Base-by-base conservation (phyloP, 495 filamentous ascomycete species). In the Tuber microsphaerosporum region DNA sequence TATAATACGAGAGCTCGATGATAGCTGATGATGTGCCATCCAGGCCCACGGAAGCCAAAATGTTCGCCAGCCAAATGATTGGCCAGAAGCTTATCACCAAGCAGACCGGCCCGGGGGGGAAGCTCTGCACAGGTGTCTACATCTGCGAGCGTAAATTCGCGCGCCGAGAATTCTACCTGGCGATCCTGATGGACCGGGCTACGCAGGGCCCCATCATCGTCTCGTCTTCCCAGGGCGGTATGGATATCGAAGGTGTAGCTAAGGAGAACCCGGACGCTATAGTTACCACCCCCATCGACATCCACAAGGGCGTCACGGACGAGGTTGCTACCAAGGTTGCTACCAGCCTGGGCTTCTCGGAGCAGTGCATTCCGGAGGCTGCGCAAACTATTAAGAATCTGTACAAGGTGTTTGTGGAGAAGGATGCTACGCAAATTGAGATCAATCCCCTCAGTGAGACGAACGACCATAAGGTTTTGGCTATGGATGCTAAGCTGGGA, bases 71-170 rank as follows among this genome's bases (percentile, higher is more conserved):
- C 77, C 94, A 99, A 86, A 99, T 99, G 95, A 97, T 99, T 86
- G 95, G 95, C 80, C 95, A 99, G 85, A 97, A 97, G 86, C 93
- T 99, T 86, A 90, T 99, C 85, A 99, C 95, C 84, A 99, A 99
- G 89, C 95, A 99, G 87, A 99, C 96, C 73, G 95, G 95, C 83
- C 92, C 93, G 75, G 87, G 84, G 76, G 95, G 95, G 83, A 93
- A 94, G 84, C 88, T 94, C 83, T 99, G 95, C 87, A 97, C 94
- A 85, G 87, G 93, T 74, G 95, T 99, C 81, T 97, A 95, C 87
- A 97, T 99, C 84, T 95, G 93, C 86, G 95, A 99, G 88, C 93
- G 95, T 88, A 99, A 99, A 88, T 99, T 98, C 82, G 95, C 95
- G 80, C 93, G 95, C 76, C 91, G 96, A 82, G 95, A 99, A 87